Base-by-base conservation (phyloP, 495 filamentous ascomycete species). In the Trichocladium uniseriatum region DNA sequence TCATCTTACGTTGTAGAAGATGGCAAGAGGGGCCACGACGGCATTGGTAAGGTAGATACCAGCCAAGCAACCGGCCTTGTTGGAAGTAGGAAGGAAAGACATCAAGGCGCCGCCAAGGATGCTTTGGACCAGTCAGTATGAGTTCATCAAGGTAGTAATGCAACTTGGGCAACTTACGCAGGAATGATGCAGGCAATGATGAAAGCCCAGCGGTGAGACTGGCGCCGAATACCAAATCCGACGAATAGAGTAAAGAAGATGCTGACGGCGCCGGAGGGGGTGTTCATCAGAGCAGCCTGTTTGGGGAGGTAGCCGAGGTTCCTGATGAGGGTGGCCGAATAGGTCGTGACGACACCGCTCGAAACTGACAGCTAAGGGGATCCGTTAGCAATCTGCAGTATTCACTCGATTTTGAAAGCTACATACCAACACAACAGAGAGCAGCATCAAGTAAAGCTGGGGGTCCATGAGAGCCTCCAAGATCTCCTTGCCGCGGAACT, bases 11-110 rank as follows among this genome's bases (percentile, higher is more conserved):
- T 59, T 58, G 57, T 71, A 76, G 43, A 72, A 65, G 31, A 76
- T 56, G 36, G 66, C 49, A 4, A 76, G 57, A 4, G 73, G 75
- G 18, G 74, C 73, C 10, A 75, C 71, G 22, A 80, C 79, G 11
- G 72, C 64, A 57, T 84, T 83, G 54, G 81, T 70, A 11, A 86
- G 70, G 57, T 83, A 85, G 40, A 83, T 77, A 10, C 81, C 82
- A 5, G 76, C 76, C 11, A 86, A 67, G 20, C 76, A 68, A 19
- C 76, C 80, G 0, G 65, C 65, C 14, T 31, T 44, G 56, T 66
- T 64, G 54, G 69, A 72, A 38, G 41, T 59, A 6, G 70, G 65
- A 0, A 77, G 62, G 60, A 83, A 83, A 2, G 79, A 80, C 68
- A 84, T 74, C 13, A 84, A 59, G 1, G 60, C 79, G 7, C 72